phyloP scores from a whole-genome alignment of 371 early-diverging fungal genomes.

The Rhizopus stolonifer region DNA sequence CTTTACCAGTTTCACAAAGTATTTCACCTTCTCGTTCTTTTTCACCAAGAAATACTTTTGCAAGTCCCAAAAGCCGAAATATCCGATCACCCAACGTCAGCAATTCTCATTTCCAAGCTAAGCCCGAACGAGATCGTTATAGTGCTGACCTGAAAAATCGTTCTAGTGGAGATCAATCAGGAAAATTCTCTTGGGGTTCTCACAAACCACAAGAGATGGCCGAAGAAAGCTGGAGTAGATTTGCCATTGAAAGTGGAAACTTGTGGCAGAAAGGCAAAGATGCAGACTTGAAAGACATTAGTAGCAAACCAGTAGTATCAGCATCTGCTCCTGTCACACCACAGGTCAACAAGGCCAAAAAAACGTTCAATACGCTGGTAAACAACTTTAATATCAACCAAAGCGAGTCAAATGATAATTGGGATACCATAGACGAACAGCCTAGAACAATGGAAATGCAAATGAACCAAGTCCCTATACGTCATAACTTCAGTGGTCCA shows the following conservation, averaged over 20 bases:
- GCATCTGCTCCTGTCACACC: background rate
- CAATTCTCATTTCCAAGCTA: constrained; percentile 2
- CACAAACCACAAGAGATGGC: constrained; percentile 9
- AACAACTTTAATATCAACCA: background rate
- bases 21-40: background rate
- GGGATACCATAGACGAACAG: constrained; percentile 22
- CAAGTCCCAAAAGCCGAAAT: background rate
- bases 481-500: constrained; percentile 25
- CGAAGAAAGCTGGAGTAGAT: constrained; percentile 22
- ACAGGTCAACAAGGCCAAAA: too few relatives aligned
- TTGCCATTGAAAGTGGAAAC: constrained; percentile 14
- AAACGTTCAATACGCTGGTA: background rate
- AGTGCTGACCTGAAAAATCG: constrained; percentile 4
- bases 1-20: background rate
- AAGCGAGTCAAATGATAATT: constrained; percentile 11
- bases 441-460: constrained; percentile 37
- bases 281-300: constrained; percentile 1
- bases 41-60: background rate
- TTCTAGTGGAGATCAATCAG: constrained; percentile 12
- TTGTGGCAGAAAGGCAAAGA: constrained; percentile 27
- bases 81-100: background rate
- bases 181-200: constrained; percentile 20
- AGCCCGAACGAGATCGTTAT: constrained; percentile 13
- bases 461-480: constrained; percentile 24
- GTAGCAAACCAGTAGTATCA: background rate